Conservation (phyloP, 2,329 filamentous ascomycete species). For the Fusarium newnesense region DNA sequence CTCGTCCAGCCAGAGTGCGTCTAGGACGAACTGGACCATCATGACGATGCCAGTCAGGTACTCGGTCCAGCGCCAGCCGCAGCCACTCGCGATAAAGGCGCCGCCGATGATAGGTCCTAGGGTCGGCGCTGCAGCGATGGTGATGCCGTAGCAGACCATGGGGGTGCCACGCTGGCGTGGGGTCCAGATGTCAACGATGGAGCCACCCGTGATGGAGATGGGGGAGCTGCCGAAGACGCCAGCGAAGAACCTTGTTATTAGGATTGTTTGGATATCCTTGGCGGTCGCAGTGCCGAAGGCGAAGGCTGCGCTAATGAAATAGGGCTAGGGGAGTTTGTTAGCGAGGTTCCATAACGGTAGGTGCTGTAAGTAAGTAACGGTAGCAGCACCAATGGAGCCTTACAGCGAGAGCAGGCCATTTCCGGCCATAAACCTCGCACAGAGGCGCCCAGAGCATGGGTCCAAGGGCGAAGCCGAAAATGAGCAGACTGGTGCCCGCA, state of each 20-base stretch:
- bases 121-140: neutral
- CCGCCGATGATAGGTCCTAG: neutral
- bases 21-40: neutral
- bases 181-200: neutral
- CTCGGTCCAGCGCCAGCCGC: neutral
- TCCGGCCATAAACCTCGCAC: constrained; percentile 75
- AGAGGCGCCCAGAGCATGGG: constrained; percentile 80
- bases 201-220: neutral
- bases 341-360: neutral
- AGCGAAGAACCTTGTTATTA: neutral
- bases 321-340: neutral
- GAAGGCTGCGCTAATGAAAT: neutral
- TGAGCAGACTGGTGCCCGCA: constrained; percentile 15
- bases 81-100: neutral
- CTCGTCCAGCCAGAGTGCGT: neutral
- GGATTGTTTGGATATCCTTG: constrained; percentile 1
- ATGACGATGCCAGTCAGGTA: neutral
- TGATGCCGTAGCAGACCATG: constrained; percentile 2
- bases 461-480: constrained; percentile 61
- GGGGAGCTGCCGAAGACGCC: constrained; percentile 3
- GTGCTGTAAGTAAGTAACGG: neutral
- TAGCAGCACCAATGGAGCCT: neutral
- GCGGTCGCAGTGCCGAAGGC: constrained; percentile 2
- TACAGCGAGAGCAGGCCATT: neutral
- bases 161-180: neutral